phyloP scores from a whole-genome alignment of 2,329 filamentous ascomycete species.

The Zymoseptoria passerinii region DNA sequence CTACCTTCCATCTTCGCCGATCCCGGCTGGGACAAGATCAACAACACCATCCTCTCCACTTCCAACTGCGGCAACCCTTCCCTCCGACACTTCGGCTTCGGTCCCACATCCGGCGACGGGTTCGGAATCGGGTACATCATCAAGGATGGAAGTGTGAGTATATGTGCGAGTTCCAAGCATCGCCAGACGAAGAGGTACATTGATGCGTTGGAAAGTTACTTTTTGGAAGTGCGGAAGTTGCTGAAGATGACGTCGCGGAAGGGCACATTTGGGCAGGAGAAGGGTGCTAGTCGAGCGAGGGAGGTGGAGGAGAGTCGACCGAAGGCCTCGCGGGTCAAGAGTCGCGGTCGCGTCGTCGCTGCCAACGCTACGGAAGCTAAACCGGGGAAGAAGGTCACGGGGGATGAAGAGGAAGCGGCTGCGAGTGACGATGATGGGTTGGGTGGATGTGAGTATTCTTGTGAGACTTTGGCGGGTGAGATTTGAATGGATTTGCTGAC shows the following conservation, averaged over 20 bases:
- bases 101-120: slow-evolving; percentile 84
- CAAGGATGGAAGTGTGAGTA: slow-evolving; percentile 83
- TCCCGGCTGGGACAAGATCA: slow-evolving; percentile 85
- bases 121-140: slow-evolving; percentile 99
- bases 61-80: slow-evolving; percentile 98
- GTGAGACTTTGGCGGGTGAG: neutral
- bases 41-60: slow-evolving; percentile 87
- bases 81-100: slow-evolving; percentile 91
- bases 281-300: slow-evolving; percentile 49
- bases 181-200: slow-evolving; percentile 85
- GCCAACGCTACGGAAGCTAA: slow-evolving; percentile 45
- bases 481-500: slow-evolving; percentile 1
- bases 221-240: slow-evolving; percentile 81
- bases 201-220: slow-evolving; percentile 80
- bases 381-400: neutral
- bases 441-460: slow-evolving; percentile 71
- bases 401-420: slow-evolving; percentile 43
- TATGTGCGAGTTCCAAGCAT: slow-evolving; percentile 90
- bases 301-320: slow-evolving; percentile 50
- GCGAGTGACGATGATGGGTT: slow-evolving; percentile 75
- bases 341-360: slow-evolving; percentile 60
- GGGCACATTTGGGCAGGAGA: slow-evolving; percentile 41
- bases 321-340: slow-evolving; percentile 51
- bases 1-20: slow-evolving; percentile 82
- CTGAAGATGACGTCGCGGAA: slow-evolving; percentile 60